phyloP scores from a whole-genome alignment of 2,329 filamentous ascomycete species.

The Aspergillus viridinutans region DNA sequence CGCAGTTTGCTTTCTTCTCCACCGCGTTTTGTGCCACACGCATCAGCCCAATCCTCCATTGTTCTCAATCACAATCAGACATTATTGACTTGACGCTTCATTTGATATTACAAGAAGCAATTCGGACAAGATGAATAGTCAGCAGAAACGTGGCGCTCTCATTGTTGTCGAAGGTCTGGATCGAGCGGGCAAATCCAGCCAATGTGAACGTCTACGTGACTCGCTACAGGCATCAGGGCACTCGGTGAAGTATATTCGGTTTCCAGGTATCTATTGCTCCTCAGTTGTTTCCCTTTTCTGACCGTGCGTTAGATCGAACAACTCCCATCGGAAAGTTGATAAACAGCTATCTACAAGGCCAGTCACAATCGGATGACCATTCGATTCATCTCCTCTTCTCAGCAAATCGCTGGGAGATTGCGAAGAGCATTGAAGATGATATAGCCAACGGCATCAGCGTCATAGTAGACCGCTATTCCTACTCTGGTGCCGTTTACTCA shows the following conservation, averaged over 20 bases:
- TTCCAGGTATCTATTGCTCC: slow-evolving; percentile 52
- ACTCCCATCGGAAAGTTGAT: slow-evolving; percentile 87
- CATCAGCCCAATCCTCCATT: not conserved
- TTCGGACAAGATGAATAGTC: slow-evolving; percentile 11
- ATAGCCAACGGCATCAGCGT: slow-evolving; percentile 68
- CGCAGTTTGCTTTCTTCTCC: not conserved
- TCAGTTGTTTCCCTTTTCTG: slow-evolving; percentile 7
- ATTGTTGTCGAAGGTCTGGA: slow-evolving; percentile 87
- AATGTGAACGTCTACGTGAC: slow-evolving; percentile 66
- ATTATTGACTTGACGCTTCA: slow-evolving; percentile 3
- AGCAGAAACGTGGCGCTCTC: slow-evolving; percentile 59
- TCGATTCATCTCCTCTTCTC: slow-evolving; percentile 86
- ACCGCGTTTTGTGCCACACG: not conserved
- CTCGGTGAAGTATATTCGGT: slow-evolving; percentile 57
- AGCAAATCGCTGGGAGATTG: slow-evolving; percentile 81
- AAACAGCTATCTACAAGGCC: slow-evolving; percentile 70
- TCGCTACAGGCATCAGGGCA: slow-evolving; percentile 50
- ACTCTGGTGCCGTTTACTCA: slow-evolving; percentile 89
- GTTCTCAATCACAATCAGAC: not conserved
- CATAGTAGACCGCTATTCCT: slow-evolving; percentile 89
- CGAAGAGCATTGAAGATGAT: slow-evolving; percentile 38
- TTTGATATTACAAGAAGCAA: not conserved
- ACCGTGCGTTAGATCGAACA: slow-evolving; percentile 59
- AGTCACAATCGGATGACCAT: slow-evolving; percentile 75
- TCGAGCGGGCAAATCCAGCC: slow-evolving; percentile 86